Percentiles rank a stretch among this genome's conserved stretches.
Evolutionary conservation across 331 rosid genomes (phyloP).

Genomic region (Quercus tomentella): DNA sequence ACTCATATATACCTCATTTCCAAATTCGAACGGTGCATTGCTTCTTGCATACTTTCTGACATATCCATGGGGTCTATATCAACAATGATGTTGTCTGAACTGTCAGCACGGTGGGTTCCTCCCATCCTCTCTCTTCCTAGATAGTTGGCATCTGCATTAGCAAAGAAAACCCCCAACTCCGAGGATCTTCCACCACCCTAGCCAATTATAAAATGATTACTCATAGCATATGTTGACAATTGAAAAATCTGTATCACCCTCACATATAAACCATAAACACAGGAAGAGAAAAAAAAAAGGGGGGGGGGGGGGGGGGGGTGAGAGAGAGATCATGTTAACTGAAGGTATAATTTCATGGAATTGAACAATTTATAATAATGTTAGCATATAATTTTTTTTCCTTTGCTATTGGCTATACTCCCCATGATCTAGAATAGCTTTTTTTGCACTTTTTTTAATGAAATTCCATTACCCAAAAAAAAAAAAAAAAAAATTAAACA

Average conservation of each 20-base stretch:
- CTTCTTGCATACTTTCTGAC: slow-evolving; percentile 99
- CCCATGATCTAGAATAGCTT: no score
- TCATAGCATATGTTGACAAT: slow-evolving; percentile 4
- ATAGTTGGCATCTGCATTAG: slow-evolving; percentile 78
- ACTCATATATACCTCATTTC: slow-evolving; percentile 77
- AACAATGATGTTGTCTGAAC: slow-evolving; percentile 36
- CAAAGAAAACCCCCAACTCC: slow-evolving; percentile 78
- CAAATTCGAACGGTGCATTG: slow-evolving; percentile 95
- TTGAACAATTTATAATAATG: not conserved
- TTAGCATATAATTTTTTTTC: no score
- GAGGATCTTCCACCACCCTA: slow-evolving; percentile 82
- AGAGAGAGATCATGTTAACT: not conserved
- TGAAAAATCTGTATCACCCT: slow-evolving; percentile 1
- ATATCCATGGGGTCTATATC: slow-evolving; percentile 91
- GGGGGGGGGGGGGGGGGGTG: not conserved
- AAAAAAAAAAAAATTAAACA: no score
- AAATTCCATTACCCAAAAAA: no score
- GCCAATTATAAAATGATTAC: slow-evolving; percentile 31
- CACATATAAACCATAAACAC: no score
- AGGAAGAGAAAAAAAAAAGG: not conserved
- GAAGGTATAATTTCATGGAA: not conserved
- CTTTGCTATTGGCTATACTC: no score
- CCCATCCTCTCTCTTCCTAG: slow-evolving; percentile 58
- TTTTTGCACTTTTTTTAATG: no score
- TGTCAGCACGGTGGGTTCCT: slow-evolving; percentile 42